Evolutionary conservation across 1,139 yeast genomes (phyloP).

Genomic region (Hemisphaericaspora lyxosophila): DNA sequence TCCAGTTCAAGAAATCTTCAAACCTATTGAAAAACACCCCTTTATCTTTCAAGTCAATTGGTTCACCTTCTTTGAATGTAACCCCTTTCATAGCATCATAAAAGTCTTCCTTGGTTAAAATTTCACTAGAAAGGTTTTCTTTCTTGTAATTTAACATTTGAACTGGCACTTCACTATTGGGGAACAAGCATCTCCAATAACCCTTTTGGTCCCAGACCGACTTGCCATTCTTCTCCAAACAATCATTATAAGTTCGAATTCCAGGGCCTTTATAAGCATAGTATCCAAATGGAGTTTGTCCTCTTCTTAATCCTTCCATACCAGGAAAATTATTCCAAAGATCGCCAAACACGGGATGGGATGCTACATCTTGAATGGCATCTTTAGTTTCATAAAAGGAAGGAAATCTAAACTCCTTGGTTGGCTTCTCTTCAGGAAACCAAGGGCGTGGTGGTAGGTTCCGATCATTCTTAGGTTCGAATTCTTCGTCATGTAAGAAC

Average conservation of each 20-base stretch:
- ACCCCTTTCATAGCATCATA: slow-evolving; percentile 21
- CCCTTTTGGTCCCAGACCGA: slow-evolving; percentile 81
- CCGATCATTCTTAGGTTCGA: not conserved
- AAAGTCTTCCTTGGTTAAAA: slow-evolving; percentile 55
- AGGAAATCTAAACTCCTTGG: slow-evolving; percentile 9
- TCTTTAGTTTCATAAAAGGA: slow-evolving; percentile 14
- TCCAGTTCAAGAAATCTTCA: slow-evolving; percentile 70
- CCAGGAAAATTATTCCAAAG: slow-evolving; percentile 13
- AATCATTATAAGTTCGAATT: slow-evolving; percentile 56
- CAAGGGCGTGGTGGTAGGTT: not conserved
- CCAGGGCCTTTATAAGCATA: slow-evolving; percentile 66
- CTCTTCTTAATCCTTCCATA: slow-evolving; percentile 13
- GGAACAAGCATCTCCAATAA: slow-evolving; percentile 86
- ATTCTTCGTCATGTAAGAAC: slow-evolving; percentile 14
- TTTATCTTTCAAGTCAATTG: slow-evolving; percentile 38
- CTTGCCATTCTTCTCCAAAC: slow-evolving; percentile 62
- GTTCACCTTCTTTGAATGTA: slow-evolving; percentile 11
- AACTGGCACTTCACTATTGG: slow-evolving; percentile 48
- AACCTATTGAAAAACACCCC: slow-evolving; percentile 57
- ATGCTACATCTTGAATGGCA: slow-evolving; percentile 2
- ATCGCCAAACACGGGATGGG: slow-evolving; percentile 10
- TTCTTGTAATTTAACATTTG: slow-evolving; percentile 32
- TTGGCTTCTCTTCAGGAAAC: slow-evolving; percentile 3
- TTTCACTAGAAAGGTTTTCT: slow-evolving; percentile 24
- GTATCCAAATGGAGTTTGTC: slow-evolving; percentile 45